phyloP scores from a whole-genome alignment of 805 yeast genomes.

The Kluyveromyces starmeri region DNA sequence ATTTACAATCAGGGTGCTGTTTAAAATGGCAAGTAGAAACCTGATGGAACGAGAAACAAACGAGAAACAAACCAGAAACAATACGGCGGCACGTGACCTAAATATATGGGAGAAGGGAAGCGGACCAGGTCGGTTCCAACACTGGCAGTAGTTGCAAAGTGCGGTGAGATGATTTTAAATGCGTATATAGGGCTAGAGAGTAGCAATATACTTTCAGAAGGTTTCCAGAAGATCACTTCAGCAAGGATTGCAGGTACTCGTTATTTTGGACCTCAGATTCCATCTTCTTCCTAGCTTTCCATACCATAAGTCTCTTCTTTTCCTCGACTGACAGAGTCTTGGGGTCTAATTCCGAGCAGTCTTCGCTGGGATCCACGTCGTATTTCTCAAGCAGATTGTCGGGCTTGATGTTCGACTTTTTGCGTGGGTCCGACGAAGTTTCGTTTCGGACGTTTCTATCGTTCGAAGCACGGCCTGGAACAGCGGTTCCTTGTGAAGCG shows the following conservation, averaged over 20 bases:
- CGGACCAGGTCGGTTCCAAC: too few relatives aligned
- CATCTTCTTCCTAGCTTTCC: slow-evolving; percentile 54
- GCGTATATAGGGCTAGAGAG: too few relatives aligned
- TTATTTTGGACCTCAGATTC: slow-evolving; percentile 21
- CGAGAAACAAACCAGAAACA: slow-evolving; percentile 1
- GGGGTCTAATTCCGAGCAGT: slow-evolving; percentile 11
- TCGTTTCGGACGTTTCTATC: slow-evolving; percentile 2
- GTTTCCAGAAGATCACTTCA: too few relatives aligned
- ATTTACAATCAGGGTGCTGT: too few relatives aligned
- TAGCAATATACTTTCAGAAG: too few relatives aligned
- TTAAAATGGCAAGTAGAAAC: background rate
- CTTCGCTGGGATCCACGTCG: slow-evolving; percentile 17
- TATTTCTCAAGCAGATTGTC: slow-evolving; percentile 25
- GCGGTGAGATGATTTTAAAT: too few relatives aligned
- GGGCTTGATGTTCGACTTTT: slow-evolving; percentile 23
- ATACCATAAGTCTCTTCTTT: slow-evolving; percentile 37
- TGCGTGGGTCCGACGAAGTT: slow-evolving; percentile 20
- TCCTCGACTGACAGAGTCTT: slow-evolving; percentile 19
- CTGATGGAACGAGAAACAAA: background rate
- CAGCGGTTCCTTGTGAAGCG: slow-evolving; percentile 6
- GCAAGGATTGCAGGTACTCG: slow-evolving; percentile 7
- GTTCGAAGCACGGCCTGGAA: background rate
- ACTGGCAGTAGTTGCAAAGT: too few relatives aligned
- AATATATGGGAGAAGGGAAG: too few relatives aligned
- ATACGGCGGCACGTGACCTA: background rate